A percentile compares a stretch with the other conserved stretches of the same genome.
Conservation (phyloP, 371 early-diverging fungal species). For the Rhizomucor miehei region DNA sequence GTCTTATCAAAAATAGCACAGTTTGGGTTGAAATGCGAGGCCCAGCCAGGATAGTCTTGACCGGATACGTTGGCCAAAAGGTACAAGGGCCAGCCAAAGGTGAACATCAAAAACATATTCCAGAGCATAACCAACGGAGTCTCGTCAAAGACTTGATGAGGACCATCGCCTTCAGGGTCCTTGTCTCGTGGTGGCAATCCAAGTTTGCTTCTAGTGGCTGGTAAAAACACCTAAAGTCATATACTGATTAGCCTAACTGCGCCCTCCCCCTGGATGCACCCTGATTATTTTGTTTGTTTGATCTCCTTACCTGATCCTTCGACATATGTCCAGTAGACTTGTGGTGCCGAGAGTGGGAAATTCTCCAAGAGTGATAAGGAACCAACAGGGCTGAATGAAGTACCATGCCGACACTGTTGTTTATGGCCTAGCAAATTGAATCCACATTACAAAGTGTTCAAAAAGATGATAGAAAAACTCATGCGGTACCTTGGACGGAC, state of each 20-base stretch:
- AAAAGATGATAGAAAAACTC: no score
- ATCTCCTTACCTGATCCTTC: conserved; percentile 62
- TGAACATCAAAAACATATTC: conserved; percentile 60
- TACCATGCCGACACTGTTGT: conserved; percentile 80
- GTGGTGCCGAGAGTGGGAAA: conserved; percentile 82
- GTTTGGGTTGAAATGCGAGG: conserved; percentile 80
- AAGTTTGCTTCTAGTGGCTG: conserved; percentile 57
- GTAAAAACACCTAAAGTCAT: conserved; percentile 67
- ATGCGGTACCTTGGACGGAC: conserved; percentile 54
- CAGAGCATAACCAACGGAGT: conserved; percentile 63
- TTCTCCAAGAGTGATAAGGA: conserved; percentile 78
- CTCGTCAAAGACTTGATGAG: conserved; percentile 52
- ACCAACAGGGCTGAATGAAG: conserved; percentile 82
- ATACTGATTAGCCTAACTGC: not conserved
- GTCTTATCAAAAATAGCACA: conserved; percentile 75
- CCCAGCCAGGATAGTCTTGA: conserved; percentile 65
- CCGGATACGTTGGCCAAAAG: conserved; percentile 70
- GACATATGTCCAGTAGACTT: conserved; percentile 77
- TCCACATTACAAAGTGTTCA: no score
- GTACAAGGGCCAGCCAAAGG: conserved; percentile 86
- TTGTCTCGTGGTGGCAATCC: conserved; percentile 37
- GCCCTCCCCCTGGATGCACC: not conserved
- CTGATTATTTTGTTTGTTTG: not conserved
- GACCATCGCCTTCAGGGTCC: conserved; percentile 41
- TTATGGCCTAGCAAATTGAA: conserved; percentile 45